Percentiles rank a stretch among this genome's conserved stretches.
These are phyloP conservation scores for Fonsecaea pedrosoi DNA, from an alignment of 2,329 filamentous ascomycete species.

Conservation along the genomic window DNA sequence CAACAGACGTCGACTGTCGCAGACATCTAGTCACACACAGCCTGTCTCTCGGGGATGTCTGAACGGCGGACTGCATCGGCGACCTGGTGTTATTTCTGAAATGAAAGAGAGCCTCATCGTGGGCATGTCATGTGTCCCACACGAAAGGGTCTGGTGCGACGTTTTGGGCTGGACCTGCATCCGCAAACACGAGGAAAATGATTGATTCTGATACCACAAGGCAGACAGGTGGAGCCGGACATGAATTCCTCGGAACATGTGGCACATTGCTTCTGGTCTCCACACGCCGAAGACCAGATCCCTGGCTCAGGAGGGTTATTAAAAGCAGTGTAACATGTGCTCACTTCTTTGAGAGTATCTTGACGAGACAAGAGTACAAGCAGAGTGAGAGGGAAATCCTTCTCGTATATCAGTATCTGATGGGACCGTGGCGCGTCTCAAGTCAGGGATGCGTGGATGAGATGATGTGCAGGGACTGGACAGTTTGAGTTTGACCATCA, in stretches of 20 bases:
- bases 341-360: neutral
- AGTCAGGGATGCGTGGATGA: conserved; percentile 16
- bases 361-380: neutral
- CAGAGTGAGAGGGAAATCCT: neutral
- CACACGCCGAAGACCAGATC: conserved; percentile 2
- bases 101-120: conserved; percentile 8
- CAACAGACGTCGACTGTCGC: neutral
- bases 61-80: conserved; percentile 18
- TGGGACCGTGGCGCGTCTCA: conserved; percentile 26
- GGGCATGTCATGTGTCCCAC: conserved; percentile 10
- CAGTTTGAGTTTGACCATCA: conserved; percentile 5
- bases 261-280: conserved; percentile 8
- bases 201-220: conserved; percentile 14
- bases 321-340: conserved; percentile 10
- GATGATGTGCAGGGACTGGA: conserved; percentile 18
- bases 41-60: conserved; percentile 20
- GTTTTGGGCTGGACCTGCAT: neutral
- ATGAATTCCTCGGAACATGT: conserved; percentile 12
- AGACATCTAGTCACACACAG: neutral
- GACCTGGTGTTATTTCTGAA: conserved; percentile 2
- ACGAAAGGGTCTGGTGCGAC: conserved; percentile 13
- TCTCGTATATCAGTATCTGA: conserved; percentile 14
- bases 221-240: conserved; percentile 14
- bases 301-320: conserved; percentile 4
- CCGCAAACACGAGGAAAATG: conserved; percentile 17